These are phyloP conservation scores for Elymus sibiricus DNA, from an alignment of 176 grass and related monocot genomes.

Conservation along the genomic window DNA sequence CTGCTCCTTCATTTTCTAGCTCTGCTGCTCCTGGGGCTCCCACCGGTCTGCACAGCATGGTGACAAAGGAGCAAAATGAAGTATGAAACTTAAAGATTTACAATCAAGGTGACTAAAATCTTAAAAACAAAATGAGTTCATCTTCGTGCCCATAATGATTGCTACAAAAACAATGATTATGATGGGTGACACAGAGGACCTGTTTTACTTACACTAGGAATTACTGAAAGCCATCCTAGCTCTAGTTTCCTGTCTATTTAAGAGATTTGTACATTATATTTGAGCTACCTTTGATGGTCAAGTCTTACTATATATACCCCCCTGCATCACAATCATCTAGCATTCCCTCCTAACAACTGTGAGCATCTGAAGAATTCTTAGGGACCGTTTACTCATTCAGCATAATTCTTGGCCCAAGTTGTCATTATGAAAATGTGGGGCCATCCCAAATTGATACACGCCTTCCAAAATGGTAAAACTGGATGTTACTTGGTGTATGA, in stretches of 20 bases:
- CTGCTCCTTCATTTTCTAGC: constrained; percentile 9
- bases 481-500: background rate
- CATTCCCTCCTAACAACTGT: background rate
- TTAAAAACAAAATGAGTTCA: background rate
- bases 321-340: background rate
- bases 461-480: background rate
- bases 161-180: background rate
- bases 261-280: background rate
- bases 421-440: background rate
- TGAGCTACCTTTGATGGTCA: background rate
- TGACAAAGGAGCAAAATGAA: background rate
- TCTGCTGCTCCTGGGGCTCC: background rate
- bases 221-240: background rate
- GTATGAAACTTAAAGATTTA: background rate
- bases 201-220: background rate
- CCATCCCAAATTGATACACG: background rate
- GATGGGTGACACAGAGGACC: background rate
- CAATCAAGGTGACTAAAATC: background rate
- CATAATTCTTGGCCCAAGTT: background rate
- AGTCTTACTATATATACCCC: constrained; percentile 9
- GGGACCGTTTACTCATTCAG: background rate
- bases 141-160: background rate
- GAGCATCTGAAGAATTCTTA: background rate
- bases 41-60: background rate
- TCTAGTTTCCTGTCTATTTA: background rate